Conservation (phyloP, 176 grass and related monocot species). For the Poa annua region DNA sequence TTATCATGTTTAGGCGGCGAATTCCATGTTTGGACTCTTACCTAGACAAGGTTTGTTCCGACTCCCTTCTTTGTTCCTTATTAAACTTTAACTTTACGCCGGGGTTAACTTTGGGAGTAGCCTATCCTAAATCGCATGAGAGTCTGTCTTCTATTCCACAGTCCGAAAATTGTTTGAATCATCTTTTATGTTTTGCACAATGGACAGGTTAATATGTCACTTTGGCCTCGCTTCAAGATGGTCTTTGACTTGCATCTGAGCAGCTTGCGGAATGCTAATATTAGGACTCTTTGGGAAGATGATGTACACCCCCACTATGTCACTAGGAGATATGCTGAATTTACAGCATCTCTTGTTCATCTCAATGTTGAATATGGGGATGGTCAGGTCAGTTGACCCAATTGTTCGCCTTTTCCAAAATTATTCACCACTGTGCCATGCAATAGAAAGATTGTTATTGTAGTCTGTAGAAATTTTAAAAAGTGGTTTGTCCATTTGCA, state of each 20-base stretch:
- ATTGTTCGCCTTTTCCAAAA: conserved; percentile 16
- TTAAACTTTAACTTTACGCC: background rate
- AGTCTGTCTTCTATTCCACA: conserved; percentile 22
- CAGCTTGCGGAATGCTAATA: conserved; percentile 89
- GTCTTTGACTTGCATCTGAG: conserved; percentile 98
- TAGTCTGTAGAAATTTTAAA: conserved; percentile 26
- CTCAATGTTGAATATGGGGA: conserved; percentile 98
- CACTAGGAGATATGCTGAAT: conserved; percentile 91
- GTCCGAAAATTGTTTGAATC: conserved; percentile 29
- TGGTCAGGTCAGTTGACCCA: conserved; percentile 75
- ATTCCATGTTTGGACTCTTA: conserved; percentile 98
- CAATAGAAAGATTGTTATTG: conserved; percentile 33
- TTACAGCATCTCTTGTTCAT: conserved; percentile 92
- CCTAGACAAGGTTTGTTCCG: conserved; percentile 87
- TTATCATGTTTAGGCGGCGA: conserved; percentile 95
- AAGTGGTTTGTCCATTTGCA: conserved; percentile 41
- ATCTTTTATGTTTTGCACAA: conserved; percentile 29
- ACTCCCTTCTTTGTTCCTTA: conserved; percentile 11
- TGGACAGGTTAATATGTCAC: conserved; percentile 84
- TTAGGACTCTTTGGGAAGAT: conserved; percentile 93
- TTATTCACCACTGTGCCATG: conserved; percentile 3
- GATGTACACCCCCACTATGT: conserved; percentile 98
- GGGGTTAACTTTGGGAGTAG: background rate
- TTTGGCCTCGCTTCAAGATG: conserved; percentile 99
- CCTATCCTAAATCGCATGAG: background rate